These are phyloP conservation scores for Trichoderma atroviride DNA, from an alignment of 2,329 filamentous ascomycete species.

Conservation along the genomic window DNA sequence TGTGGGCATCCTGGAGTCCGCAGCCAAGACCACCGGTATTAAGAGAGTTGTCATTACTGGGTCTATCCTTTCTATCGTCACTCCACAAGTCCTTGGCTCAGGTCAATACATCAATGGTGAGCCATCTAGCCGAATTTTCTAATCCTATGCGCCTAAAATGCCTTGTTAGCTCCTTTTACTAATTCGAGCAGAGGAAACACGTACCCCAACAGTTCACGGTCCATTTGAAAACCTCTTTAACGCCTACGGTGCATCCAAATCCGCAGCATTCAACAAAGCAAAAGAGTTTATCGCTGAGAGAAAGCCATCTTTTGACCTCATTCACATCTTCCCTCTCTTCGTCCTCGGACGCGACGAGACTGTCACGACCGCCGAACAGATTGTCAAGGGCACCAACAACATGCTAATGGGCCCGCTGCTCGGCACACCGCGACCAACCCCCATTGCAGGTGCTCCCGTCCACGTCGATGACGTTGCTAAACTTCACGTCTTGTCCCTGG, in stretches of 20 bases:
- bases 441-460: constrained; percentile 33
- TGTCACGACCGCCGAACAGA: constrained; percentile 21
- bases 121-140: not conserved
- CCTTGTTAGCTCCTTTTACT: not conserved
- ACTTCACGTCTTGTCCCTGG: constrained; percentile 20
- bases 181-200: constrained; percentile 7
- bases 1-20: constrained; percentile 42
- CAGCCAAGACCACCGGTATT: constrained; percentile 38
- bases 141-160: not conserved
- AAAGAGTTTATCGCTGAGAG: constrained; percentile 39
- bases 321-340: constrained; percentile 42
- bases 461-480: constrained; percentile 29
- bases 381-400: constrained; percentile 39
- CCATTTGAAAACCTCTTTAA: constrained; percentile 38
- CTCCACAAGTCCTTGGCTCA: not conserved
- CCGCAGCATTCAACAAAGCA: constrained; percentile 38
- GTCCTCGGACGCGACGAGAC: constrained; percentile 43
- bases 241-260: constrained; percentile 44
- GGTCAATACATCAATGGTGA: constrained; percentile 10
- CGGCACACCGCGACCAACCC: constrained; percentile 34
- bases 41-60: constrained; percentile 49
- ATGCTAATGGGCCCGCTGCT: constrained; percentile 41
- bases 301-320: constrained; percentile 41
- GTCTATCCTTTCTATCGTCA: constrained; percentile 37
- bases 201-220: constrained; percentile 1